Conservation (phyloP, 192 early-diverging fungal species). For the Coemansia sp. region DNA sequence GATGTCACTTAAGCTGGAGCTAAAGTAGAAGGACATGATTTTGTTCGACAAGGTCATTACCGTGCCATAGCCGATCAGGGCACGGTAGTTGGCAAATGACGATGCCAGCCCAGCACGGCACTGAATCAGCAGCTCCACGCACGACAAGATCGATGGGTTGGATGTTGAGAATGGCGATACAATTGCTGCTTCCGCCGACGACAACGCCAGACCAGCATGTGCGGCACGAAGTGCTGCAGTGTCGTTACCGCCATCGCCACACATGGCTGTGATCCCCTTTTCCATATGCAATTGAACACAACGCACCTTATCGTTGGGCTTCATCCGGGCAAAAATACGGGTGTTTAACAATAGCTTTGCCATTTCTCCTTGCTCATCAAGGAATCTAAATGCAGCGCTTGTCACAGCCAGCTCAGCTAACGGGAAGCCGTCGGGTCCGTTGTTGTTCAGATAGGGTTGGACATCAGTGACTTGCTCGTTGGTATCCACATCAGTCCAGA, state of each 20-base stretch:
- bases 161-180: constrained; percentile 74
- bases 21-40: constrained; percentile 71
- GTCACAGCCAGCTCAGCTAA: constrained; percentile 68
- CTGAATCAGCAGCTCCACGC: constrained; percentile 57
- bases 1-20: constrained; percentile 64
- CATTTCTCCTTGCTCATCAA: constrained; percentile 50
- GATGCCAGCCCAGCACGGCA: constrained; percentile 62
- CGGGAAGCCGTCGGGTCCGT: constrained; percentile 21
- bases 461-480: constrained; percentile 35
- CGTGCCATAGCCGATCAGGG: constrained; percentile 72
- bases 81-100: constrained; percentile 75
- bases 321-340: constrained; percentile 78
- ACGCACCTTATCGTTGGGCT: constrained; percentile 72
- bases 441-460: constrained; percentile 10
- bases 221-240: constrained; percentile 78
- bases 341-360: constrained; percentile 61
- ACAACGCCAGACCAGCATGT: constrained; percentile 77
- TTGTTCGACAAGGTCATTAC: constrained; percentile 62
- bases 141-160: constrained; percentile 61
- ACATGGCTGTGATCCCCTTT: constrained; percentile 74
- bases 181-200: constrained; percentile 77
- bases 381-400: constrained; percentile 62
- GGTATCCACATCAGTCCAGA: constrained; percentile 62
- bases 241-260: constrained; percentile 85
- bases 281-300: constrained; percentile 76